Base-by-base conservation (phyloP, 768 basidiomycete species). In the Leccinum longicurvipes region DNA sequence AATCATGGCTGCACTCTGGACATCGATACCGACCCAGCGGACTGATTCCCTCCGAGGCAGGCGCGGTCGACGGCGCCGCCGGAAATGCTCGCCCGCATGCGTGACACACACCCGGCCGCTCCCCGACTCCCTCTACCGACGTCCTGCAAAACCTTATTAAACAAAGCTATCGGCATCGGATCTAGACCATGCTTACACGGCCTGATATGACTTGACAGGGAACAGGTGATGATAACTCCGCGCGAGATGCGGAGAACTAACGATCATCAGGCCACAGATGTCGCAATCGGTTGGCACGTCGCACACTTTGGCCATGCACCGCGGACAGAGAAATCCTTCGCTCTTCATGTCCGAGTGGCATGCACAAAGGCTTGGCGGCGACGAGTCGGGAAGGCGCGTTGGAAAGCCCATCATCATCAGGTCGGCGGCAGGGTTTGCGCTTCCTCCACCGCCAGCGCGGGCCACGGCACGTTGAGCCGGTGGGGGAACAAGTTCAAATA, bases 391-490 rank as follows among this genome's bases (percentile, higher is more conserved):
- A 6, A 97, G 78, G 17, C 94, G 85, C 15, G 90, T 93, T 2
- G 97, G 97, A 73, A 99, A 99, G 9, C 97, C 97, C 93, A 99
- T 98, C 82, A 97, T 90, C 90, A 99, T 97, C 51, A 99, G 77
- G 73, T 98, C 96, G 0, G 91, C 87, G 1, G 87, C 82, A 21
- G 82, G 82, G 59, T 86, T 88, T 11, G 76, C 72, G 11, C 72
- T 68, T 5, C 78, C 73, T 48, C 75, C 76, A 0, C 78, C 79
- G 4, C 76, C 68, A 3, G 76, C 65, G 27, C 83, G 79, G 6
- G 78, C 68, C 21, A 83, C 60, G 3, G 82, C 77, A 6, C 80
- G 81, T 66, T 91, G 89, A 1, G 94, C 93, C 0, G 97, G 97
- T 0, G 97, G 97, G 19, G 95, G 93, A 21, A 99, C 87, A 23